Evolutionary conservation across 1,139 yeast genomes (phyloP).

Genomic region (Hyphopichia pseudoburtonii): DNA sequence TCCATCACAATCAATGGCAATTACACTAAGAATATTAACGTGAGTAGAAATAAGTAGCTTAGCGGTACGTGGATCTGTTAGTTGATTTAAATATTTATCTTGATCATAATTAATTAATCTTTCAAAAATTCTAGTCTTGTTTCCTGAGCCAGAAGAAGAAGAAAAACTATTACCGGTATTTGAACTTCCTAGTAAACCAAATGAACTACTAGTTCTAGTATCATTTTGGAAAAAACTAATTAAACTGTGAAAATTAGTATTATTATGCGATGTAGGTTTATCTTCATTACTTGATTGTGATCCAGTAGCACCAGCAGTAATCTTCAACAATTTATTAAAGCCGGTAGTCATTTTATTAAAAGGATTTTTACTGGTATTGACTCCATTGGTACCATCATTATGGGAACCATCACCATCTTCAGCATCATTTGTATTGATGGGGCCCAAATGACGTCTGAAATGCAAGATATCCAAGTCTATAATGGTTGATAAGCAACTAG

Average conservation of each 20-base stretch:
- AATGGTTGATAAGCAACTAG: constrained; percentile 48
- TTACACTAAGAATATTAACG: constrained; percentile 38
- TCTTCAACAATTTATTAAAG: constrained; percentile 31
- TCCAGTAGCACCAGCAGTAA: constrained; percentile 15
- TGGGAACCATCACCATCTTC: not conserved
- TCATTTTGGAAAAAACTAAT: not conserved
- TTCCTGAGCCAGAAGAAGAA: not conserved
- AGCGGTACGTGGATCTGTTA: constrained; percentile 16
- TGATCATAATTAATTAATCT: constrained; percentile 25
- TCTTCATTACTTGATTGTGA: constrained; percentile 3
- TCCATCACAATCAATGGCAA: constrained; percentile 28
- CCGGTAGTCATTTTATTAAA: constrained; percentile 35
- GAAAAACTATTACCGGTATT: not conserved
- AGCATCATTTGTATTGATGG: no score
- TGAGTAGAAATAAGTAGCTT: constrained; percentile 34
- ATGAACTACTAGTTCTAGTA: not conserved
- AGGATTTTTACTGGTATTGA: constrained; percentile 21
- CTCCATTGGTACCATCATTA: not conserved
- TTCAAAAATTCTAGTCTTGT: constrained; percentile 12
- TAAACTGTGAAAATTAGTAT: constrained; percentile 3
- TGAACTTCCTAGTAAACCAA: constrained; percentile 5
- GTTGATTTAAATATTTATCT: constrained; percentile 20
- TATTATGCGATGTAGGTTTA: not conserved
- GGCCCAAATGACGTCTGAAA: constrained; percentile 9
- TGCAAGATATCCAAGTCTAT: constrained; percentile 16